Evolutionary conservation across 441 rosid species (phyloP).

Genomic region (Erysimum pusillum): DNA sequence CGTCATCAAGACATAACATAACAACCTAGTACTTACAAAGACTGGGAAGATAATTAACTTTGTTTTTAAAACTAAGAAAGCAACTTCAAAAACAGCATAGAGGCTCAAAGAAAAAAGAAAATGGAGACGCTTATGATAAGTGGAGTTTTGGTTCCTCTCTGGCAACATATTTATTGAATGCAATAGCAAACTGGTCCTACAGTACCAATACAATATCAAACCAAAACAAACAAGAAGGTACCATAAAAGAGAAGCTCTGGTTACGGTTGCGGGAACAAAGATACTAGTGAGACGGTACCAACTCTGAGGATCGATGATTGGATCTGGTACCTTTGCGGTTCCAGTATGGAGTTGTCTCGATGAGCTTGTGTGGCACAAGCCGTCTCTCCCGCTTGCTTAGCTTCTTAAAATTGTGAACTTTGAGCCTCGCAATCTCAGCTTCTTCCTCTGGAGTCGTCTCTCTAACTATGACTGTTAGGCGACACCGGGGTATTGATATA

Average conservation of each 20-base stretch:
- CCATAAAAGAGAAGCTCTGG: conserved; percentile 10
- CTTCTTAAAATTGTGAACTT: conserved; percentile 77
- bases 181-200: conserved; percentile 18
- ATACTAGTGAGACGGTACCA: conserved; percentile 39
- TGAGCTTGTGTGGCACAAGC: conserved; percentile 81
- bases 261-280: conserved; percentile 14
- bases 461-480: conserved; percentile 81
- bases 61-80: neutral
- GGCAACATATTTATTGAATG: conserved; percentile 36
- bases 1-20: too few species aligned
- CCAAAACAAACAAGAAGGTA: conserved; percentile 30
- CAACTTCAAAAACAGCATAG: neutral
- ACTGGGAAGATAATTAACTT: neutral
- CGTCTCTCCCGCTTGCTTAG: conserved; percentile 65
- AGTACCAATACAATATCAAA: conserved; percentile 34
- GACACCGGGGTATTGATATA: conserved; percentile 70
- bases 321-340: conserved; percentile 66
- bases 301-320: conserved; percentile 36
- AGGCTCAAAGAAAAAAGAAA: neutral
- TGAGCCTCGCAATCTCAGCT: conserved; percentile 82
- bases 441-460: conserved; percentile 89
- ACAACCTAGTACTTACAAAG: neutral
- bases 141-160: neutral
- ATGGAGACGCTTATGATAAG: neutral
- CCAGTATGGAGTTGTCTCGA: conserved; percentile 89